Conservation (phyloP, 257 asterid species). For the Gynochthodes officinalis region DNA sequence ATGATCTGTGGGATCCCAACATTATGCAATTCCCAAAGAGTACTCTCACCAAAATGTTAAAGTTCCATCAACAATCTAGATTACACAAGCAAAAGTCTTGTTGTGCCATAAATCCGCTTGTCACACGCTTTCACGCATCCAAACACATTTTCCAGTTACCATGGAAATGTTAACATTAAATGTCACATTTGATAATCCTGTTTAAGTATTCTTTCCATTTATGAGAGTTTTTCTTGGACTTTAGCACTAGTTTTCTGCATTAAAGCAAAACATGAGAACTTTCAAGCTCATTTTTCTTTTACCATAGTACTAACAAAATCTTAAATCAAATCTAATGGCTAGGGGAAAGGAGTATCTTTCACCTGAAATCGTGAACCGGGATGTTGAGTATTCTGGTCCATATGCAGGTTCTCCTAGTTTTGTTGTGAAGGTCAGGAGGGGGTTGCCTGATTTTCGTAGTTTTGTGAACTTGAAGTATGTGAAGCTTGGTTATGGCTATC, state of each 20-base stretch:
- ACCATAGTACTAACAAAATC: background rate
- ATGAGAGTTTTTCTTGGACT: background rate
- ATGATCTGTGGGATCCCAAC: too few species aligned
- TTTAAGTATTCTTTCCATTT: background rate
- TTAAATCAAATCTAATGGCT: constrained; percentile 28
- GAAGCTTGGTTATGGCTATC: constrained; percentile 56
- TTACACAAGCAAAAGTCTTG: background rate
- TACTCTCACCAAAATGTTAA: background rate
- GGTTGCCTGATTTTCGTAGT: constrained; percentile 57
- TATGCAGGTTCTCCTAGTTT: constrained; percentile 49
- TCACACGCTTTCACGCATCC: constrained; percentile 19
- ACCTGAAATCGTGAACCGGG: constrained; percentile 47
- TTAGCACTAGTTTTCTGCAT: too few species aligned
- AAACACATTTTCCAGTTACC: constrained; percentile 20
- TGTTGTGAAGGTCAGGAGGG: constrained; percentile 42
- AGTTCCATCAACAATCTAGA: background rate
- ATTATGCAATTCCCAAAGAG: too few species aligned
- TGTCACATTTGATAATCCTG: background rate
- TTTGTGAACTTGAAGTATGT: constrained; percentile 60
- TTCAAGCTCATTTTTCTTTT: background rate
- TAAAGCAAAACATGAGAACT: background rate
- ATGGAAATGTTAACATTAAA: constrained; percentile 3
- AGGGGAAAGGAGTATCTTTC: constrained; percentile 40
- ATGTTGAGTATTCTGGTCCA: constrained; percentile 45
- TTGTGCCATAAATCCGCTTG: constrained; percentile 17